Evolutionary conservation across 139 green algal species (phyloP).

Genomic region (Auxenochlorella pyrenoidosa): DNA sequence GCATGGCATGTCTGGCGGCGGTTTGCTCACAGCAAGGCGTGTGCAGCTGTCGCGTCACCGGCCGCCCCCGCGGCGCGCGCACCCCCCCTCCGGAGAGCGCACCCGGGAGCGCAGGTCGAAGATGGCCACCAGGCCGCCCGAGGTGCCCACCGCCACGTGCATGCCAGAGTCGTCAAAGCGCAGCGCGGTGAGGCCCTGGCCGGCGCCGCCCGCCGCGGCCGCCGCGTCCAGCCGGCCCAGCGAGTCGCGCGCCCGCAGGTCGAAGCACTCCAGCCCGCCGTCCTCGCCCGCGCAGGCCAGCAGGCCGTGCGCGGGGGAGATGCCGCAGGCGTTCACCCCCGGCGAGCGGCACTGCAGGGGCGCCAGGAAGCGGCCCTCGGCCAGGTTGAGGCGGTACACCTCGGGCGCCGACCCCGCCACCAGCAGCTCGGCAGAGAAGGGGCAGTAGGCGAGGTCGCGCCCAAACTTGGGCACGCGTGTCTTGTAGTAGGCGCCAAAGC

Average conservation of each 20-base stretch:
- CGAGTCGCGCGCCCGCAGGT: conserved; percentile 69
- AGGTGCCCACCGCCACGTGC: conserved; percentile 88
- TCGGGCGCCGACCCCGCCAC: conserved; percentile 82
- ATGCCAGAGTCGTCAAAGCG: conserved; percentile 86
- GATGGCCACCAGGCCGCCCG: conserved; percentile 85
- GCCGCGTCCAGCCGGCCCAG: conserved; percentile 76
- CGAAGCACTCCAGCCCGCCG: conserved; percentile 94
- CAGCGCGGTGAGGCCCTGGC: conserved; percentile 86
- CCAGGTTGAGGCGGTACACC: conserved; percentile 84
- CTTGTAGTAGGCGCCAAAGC: conserved; percentile 92
- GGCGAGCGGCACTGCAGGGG: conserved; percentile 71
- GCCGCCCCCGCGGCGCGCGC: too few relatives aligned
- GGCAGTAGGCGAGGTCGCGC: conserved; percentile 86
- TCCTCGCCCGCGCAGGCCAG: conserved; percentile 88
- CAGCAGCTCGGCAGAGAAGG: conserved; percentile 82
- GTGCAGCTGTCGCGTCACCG: too few relatives aligned
- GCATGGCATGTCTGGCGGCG: too few relatives aligned
- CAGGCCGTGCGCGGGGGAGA: conserved; percentile 72
- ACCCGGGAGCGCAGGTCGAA: conserved; percentile 83
- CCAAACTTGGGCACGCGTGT: conserved; percentile 78
- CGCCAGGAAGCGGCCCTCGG: conserved; percentile 89
- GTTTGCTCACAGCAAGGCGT: too few relatives aligned
- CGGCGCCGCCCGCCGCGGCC: conserved; percentile 62
- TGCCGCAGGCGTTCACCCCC: conserved; percentile 81
- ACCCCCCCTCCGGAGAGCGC: neutral